Evolutionary conservation across 2,329 filamentous ascomycete genomes (phyloP).

Genomic region (Beauveria medogensis): DNA sequence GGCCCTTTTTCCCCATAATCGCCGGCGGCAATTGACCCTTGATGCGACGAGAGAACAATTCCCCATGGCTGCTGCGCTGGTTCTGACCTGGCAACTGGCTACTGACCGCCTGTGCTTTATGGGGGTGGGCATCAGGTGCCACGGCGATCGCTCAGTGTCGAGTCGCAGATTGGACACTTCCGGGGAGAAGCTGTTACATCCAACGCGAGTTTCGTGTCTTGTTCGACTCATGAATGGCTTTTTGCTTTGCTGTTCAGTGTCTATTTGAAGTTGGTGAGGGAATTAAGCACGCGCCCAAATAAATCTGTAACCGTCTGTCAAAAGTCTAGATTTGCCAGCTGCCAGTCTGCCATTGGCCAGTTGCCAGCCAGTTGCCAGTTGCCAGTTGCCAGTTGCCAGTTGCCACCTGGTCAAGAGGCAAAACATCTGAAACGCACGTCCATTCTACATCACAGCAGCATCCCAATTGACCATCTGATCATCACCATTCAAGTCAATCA

Average conservation of each 20-base stretch:
- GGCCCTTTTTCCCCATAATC: background rate
- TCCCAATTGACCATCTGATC: background rate
- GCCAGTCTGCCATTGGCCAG: background rate
- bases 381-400: background rate
- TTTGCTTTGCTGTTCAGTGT: background rate
- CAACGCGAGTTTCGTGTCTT: constrained; percentile 2
- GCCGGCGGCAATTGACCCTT: constrained; percentile 5
- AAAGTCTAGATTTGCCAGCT: background rate
- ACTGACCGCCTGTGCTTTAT: constrained; percentile 9
- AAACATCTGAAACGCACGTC: background rate
- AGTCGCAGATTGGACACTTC: background rate
- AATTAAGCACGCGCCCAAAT: constrained; percentile 2
- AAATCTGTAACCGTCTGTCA: background rate
- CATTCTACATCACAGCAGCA: background rate
- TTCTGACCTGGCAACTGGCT: constrained; percentile 3
- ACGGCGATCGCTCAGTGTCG: background rate
- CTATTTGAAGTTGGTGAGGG: background rate
- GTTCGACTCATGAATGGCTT: constrained; percentile 4
- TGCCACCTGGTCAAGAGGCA: background rate
- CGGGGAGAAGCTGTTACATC: background rate
- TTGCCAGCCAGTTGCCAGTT: background rate
- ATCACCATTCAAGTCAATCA: background rate
- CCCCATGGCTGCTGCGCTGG: background rate
- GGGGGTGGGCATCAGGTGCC: constrained; percentile 8
- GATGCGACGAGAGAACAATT: background rate